Base-by-base conservation (phyloP, 805 yeast genomes). In the Zygosaccharomyces bailii region DNA sequence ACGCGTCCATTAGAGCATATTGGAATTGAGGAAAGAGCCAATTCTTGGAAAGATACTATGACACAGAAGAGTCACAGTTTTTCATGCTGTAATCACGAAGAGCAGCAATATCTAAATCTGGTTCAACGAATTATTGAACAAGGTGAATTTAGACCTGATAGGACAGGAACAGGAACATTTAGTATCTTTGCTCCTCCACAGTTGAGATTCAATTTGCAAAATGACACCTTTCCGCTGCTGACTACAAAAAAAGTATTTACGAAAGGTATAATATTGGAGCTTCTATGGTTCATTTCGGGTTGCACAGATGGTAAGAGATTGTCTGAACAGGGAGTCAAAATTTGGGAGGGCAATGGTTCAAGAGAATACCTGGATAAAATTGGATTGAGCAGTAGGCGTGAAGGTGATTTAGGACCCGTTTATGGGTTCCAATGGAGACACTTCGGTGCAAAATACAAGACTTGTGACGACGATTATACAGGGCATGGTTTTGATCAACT, bases 401-500 rank as follows among this genome's bases (percentile, higher is more conserved):
- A 80, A 56, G 98, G 98, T 44, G 99, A 93, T 67, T 67, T 93
- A 55, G 99, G 99, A 1, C 99, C 99, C 1, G 97, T 93, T 2
- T 93, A 93, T 63, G 99, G 99, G 0, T 93, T 93, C 69, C 99
- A 93, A 67, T 93, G 99, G 99, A 80, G 99, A 58, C 99, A 93
- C 67, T 93, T 93, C 65, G 99, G 99, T 34, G 99, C 99, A 4
- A 80, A 86, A 53, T 93, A 93, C 63, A 72, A 60, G 24, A 89
- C 88, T 43, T 87, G 96, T 60, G 89, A 91, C 48, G 75, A 90
- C 2, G 95, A 93, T 60, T 93, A 93, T 60, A 61, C 84, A 0
- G 91, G 89, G 3, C 74, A 86, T 62, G 99, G 99, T 9, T 83
- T 79, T 45, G 99, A 93, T 63, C 99, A 93, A 69, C 71, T 93